Base-by-base conservation (phyloP, 2,329 filamentous ascomycete genomes). In the Paracoccidioides lutzii region DNA sequence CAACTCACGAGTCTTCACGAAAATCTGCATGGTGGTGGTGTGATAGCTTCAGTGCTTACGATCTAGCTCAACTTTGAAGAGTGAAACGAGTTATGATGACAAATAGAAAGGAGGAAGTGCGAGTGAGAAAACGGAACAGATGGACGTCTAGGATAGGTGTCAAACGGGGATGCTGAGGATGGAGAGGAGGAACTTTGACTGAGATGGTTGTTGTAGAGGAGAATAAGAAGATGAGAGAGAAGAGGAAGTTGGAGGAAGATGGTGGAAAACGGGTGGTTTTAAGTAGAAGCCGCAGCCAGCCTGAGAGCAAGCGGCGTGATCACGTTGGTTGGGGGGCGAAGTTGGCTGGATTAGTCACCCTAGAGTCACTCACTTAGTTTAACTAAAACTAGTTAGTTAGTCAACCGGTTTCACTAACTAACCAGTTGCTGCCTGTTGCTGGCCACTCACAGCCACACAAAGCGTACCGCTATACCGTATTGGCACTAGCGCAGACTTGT, bases 1-100 rank as follows among this genome's bases (percentile, higher is more conserved):
- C 40, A 66, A 85, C 85, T 81, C 79, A 89, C 85, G 82, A 66
- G 90, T 95, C 85, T 95, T 95, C 68, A 95, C 90, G 76, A 95
- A 96, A 81, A 96, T 95, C 81, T 95, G 90, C 90, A 95, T 94
- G 74, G 64, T 83, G 75, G 65, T 60, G 62, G 54, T 62, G 53
- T 22, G 53, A 40, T 35, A 43, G 53, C 44, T 50, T 42, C 32
- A 49, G 38, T 42, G 22, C 22, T 22, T 22, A 22, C 22, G 22
- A 22, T 22, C 22, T 22, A 22, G 22, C 1, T 22, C 22, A 22
- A 22, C 22, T 22, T 22, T 22, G 22, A 22, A 22, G 22, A 22
- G 22, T n/a, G 22, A 2, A 22, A 22, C 22, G 22, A 22, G 37
- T 41, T 15, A 53, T 50, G 15, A 30, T 55, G 28, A 10, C 28